Base-by-base conservation (phyloP, 169 alveolate genomes). In the Plasmodium yoelii region DNA sequence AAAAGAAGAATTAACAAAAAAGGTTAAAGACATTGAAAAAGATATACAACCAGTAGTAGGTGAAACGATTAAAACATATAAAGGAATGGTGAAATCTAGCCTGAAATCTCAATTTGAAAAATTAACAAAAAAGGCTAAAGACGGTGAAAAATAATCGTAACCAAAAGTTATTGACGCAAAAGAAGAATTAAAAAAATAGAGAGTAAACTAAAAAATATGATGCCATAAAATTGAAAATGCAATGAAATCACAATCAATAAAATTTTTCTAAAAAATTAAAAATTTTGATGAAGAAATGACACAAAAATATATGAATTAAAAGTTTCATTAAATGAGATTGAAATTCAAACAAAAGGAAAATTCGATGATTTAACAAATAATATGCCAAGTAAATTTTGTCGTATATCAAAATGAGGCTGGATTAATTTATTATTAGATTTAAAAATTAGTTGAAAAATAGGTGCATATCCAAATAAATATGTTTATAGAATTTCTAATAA, bases 351-450 rank as follows among this genome's bases (percentile, higher is more conserved):
- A 42, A 71, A 71, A 71, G 68, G 68, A 71, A 9, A 57, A 19
- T 42, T 71, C 22, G 84, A 71, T 71, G 51, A 47, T n/a, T 71
- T 71, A 71, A 71, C 34, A 71, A 26, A 53, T n/a, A 59, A 57
- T 34, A 3, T 34, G 42, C 7, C 42, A 34, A 0, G 5, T 34
- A 3, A 0, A 34, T 34, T 34, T 34, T 6, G 42, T 34, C 42
- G 4, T 34, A 34, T 34, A 34, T 34, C 42, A 3, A 34, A 2
- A 34, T 34, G 42, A 5, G 7, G 7, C 5, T 34, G 7, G 42
- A 5, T 34, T 34, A 34, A 34, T 34, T 34, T 4, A 34, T 34
- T 28, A 3, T 0, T 34, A 34, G 42, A 28, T 34, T 34, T 34
- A 34, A 34, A 7, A 34, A 34, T 4, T 34, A 34, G 42, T 34